These are phyloP conservation scores for Aspergillaceae sp. DNA, from an alignment of 2,329 filamentous ascomycete genomes.

Conservation along the genomic window DNA sequence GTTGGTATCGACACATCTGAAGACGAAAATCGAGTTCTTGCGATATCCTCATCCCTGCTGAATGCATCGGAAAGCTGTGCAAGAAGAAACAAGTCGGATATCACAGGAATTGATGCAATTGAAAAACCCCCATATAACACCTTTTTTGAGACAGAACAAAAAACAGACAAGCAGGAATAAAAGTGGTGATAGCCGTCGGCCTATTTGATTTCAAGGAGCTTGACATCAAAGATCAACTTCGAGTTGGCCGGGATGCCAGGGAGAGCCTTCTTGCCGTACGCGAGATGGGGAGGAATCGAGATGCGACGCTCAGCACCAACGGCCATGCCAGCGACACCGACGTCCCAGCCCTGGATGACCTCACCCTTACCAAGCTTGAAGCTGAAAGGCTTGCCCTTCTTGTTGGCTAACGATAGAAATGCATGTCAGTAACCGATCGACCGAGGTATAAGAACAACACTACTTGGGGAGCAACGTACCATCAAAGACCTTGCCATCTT, in stretches of 20 bases:
- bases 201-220: conserved; percentile 75
- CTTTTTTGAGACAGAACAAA: conserved; percentile 10
- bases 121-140: conserved; percentile 21
- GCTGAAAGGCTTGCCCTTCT: conserved; percentile 94
- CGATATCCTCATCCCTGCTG: conserved; percentile 28
- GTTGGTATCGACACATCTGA: background rate
- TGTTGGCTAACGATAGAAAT: conserved; percentile 60
- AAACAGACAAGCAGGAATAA: conserved; percentile 6
- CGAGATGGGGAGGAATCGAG: conserved; percentile 76
- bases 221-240: conserved; percentile 84
- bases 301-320: conserved; percentile 89
- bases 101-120: conserved; percentile 24
- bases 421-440: conserved; percentile 4
- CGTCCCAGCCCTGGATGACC: conserved; percentile 98
- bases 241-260: conserved; percentile 89
- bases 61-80: conserved; percentile 19
- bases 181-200: background rate
- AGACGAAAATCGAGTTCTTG: conserved; percentile 8
- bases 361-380: conserved; percentile 93
- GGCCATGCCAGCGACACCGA: conserved; percentile 85
- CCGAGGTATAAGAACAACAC: background rate
- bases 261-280: conserved; percentile 75
- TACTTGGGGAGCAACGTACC: conserved; percentile 46
- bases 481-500: conserved; percentile 92
- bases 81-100: conserved; percentile 30